A percentile compares a stretch with the other conserved stretches of the same genome.
Evolutionary conservation across 192 early-diverging fungal species (phyloP).

Genomic region (Geranomyces variabilis): DNA sequence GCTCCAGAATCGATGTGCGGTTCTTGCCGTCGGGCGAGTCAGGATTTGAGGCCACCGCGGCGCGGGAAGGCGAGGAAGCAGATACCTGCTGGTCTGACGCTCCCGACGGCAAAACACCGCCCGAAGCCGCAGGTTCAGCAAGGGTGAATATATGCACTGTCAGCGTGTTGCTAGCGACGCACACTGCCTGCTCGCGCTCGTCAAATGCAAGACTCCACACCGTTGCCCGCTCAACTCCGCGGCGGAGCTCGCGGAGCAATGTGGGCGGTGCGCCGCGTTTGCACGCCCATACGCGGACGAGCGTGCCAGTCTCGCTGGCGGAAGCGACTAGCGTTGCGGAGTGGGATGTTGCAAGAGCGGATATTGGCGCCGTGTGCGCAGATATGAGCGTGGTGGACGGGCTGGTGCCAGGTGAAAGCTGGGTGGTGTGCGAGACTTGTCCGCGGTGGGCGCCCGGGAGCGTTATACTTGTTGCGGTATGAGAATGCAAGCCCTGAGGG

Average conservation of each 20-base stretch:
- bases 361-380: conserved; percentile 78
- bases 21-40: conserved; percentile 38
- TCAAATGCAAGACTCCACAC: conserved; percentile 92
- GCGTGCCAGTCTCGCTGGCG: conserved; percentile 87
- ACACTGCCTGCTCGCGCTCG: conserved; percentile 72
- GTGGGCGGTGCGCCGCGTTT: conserved; percentile 13
- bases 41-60: neutral
- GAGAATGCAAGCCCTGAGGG: conserved; percentile 66
- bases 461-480: conserved; percentile 53
- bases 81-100: neutral
- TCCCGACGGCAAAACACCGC: too few species aligned
- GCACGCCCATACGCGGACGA: conserved; percentile 83
- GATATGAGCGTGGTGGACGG: conserved; percentile 63
- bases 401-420: conserved; percentile 26
- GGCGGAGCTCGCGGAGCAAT: conserved; percentile 82
- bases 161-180: conserved; percentile 87
- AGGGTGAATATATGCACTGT: conserved; percentile 85
- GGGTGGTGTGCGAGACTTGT: conserved; percentile 76
- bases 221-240: conserved; percentile 85
- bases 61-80: neutral
- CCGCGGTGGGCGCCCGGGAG: conserved; percentile 82
- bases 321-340: conserved; percentile 82
- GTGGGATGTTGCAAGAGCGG: conserved; percentile 75
- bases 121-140: neutral
- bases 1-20: conserved; percentile 50